Evolutionary conservation across 2,329 filamentous ascomycete genomes (phyloP).

Genomic region (Lachnellula suecica): DNA sequence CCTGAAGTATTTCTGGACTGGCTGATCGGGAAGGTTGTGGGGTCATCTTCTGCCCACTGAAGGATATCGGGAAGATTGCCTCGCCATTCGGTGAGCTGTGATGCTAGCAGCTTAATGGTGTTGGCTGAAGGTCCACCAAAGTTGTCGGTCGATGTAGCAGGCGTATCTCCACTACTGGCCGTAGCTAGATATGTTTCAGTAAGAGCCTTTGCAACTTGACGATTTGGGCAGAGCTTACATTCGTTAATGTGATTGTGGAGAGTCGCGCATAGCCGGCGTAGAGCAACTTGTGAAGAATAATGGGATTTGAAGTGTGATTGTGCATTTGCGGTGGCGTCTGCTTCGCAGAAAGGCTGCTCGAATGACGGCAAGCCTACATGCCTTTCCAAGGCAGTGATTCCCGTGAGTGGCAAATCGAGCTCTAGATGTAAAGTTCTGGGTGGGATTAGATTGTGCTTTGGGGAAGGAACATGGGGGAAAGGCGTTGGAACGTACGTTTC

Average conservation of each 20-base stretch:
- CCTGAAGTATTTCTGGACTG: constrained; percentile 28
- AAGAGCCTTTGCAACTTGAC: background rate
- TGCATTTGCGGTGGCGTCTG: constrained; percentile 48
- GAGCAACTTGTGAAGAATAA: constrained; percentile 58
- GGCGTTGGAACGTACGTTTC: constrained; percentile 42
- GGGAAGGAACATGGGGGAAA: background rate
- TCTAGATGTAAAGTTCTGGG: constrained; percentile 55
- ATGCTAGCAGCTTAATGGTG: constrained; percentile 50
- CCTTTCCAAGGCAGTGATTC: constrained; percentile 51
- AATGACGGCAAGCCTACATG: constrained; percentile 56
- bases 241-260: constrained; percentile 52
- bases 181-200: constrained; percentile 17
- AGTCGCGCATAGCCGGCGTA: constrained; percentile 51
- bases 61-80: constrained; percentile 52
- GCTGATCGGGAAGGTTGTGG: constrained; percentile 40
- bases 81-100: constrained; percentile 58
- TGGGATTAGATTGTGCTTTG: constrained; percentile 16
- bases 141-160: constrained; percentile 10
- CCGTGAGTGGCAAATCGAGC: constrained; percentile 55
- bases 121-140: constrained; percentile 29
- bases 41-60: constrained; percentile 56
- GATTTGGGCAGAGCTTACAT: constrained; percentile 40
- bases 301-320: constrained; percentile 55
- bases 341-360: constrained; percentile 44
- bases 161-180: constrained; percentile 12